phyloP scores from a whole-genome alignment of 139 green algal species.

The Marvania coccoides region DNA sequence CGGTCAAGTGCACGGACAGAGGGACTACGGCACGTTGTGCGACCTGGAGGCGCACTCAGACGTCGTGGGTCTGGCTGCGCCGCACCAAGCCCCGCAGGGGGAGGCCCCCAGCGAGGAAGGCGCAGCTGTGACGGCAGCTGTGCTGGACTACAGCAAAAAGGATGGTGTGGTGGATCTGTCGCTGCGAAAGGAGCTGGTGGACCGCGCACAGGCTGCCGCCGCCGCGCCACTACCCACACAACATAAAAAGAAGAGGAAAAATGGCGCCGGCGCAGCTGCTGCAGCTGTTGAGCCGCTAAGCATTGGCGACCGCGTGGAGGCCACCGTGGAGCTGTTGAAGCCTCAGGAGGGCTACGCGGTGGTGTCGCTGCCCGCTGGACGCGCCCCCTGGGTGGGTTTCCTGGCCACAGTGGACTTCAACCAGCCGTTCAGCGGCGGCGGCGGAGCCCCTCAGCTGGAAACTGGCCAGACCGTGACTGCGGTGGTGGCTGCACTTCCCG shows the following conservation, averaged over 20 bases:
- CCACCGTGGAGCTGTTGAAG: slow-evolving; percentile 54
- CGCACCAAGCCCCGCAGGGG: slow-evolving; percentile 17
- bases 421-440: slow-evolving; percentile 9
- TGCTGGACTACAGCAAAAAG: slow-evolving; percentile 64
- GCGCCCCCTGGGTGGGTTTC: slow-evolving; percentile 44
- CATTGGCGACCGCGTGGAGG: slow-evolving; percentile 20
- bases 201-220: neutral
- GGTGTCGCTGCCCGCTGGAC: slow-evolving; percentile 38
- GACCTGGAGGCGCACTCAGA: slow-evolving; percentile 60
- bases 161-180: slow-evolving; percentile 71
- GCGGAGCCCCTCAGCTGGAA: slow-evolving; percentile 4
- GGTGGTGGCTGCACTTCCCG: slow-evolving; percentile 19
- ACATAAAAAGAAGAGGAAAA: slow-evolving; percentile 30
- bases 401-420: slow-evolving; percentile 64
- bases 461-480: slow-evolving; percentile 16
- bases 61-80: slow-evolving; percentile 39
- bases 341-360: slow-evolving; percentile 48
- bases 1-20: slow-evolving; percentile 45
- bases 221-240: neutral
- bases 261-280: neutral
- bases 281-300: neutral
- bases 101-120: neutral
- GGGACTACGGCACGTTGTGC: slow-evolving; percentile 63
- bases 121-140: slow-evolving; percentile 8
- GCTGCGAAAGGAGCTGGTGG: slow-evolving; percentile 17